Evolutionary conservation across 257 asterid genomes (phyloP).

Genomic region (Nicotiana attenuata): DNA sequence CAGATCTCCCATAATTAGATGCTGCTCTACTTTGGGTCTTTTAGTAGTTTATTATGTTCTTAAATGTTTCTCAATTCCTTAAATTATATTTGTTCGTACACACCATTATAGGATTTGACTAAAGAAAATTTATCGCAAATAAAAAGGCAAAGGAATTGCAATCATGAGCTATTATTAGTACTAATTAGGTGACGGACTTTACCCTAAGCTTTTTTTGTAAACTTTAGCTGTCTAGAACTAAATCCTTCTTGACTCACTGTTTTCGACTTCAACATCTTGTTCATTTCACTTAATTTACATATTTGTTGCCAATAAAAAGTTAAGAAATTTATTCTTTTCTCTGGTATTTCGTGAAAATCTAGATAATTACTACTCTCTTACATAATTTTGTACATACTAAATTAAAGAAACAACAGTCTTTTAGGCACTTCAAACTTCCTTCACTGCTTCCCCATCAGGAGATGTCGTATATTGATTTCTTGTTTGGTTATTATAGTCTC

Average conservation of each 20-base stretch:
- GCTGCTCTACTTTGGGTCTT: neutral
- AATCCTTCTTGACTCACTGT: neutral
- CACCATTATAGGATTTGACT: neutral
- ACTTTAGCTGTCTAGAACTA: neutral
- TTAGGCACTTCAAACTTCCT: too few species aligned
- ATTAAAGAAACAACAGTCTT: too few species aligned
- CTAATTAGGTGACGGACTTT: neutral
- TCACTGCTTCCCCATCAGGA: too few species aligned
- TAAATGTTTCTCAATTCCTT: neutral
- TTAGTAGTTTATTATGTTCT: neutral
- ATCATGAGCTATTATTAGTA: neutral
- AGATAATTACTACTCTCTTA: too few species aligned
- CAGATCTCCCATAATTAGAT: constrained; percentile 10
- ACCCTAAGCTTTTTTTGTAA: neutral
- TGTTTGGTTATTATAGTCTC: too few species aligned
- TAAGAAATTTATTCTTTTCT: too few species aligned
- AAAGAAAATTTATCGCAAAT: neutral
- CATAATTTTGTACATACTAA: too few species aligned
- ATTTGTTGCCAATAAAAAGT: neutral
- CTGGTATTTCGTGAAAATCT: neutral
- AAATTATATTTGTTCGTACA: neutral
- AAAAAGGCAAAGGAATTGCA: neutral
- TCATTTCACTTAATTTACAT: neutral
- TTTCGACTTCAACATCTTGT: neutral
- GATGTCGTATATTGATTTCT: too few species aligned